These are phyloP conservation scores for Xylariaceae sp. DNA, from an alignment of 2,329 filamentous ascomycete genomes.

Conservation along the genomic window DNA sequence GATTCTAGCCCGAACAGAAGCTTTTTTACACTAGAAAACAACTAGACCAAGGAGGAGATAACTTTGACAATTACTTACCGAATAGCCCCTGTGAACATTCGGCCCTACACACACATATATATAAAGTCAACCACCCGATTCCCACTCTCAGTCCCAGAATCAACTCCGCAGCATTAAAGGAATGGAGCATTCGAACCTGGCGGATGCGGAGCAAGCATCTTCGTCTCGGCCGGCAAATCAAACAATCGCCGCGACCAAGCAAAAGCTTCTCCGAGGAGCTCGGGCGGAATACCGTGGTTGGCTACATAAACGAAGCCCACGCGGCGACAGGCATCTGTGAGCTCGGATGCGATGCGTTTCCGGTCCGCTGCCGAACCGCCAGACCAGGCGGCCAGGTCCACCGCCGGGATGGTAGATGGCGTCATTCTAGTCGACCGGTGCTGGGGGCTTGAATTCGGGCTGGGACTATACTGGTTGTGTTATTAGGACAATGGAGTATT, in stretches of 20 bases:
- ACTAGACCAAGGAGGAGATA: no score
- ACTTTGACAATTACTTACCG: no score
- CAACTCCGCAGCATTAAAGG: neutral
- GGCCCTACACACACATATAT: slow-evolving; percentile 48
- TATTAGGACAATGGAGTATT: no score
- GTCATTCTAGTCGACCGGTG: neutral
- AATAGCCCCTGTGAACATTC: slow-evolving; percentile 61
- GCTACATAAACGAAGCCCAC: slow-evolving; percentile 41
- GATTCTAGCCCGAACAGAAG: no score
- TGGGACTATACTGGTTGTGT: no score
- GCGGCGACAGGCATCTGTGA: slow-evolving; percentile 41
- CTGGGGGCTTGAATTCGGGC: neutral
- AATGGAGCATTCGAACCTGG: slow-evolving; percentile 30
- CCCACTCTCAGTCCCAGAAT: neutral
- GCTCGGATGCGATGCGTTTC: slow-evolving; percentile 36
- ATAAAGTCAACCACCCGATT: neutral
- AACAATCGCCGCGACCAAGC: slow-evolving; percentile 44
- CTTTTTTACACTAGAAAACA: no score
- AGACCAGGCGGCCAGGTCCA: slow-evolving; percentile 37
- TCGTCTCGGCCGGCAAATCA: slow-evolving; percentile 42
- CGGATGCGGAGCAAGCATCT: slow-evolving; percentile 47
- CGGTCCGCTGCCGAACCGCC: slow-evolving; percentile 31
- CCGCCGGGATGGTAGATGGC: slow-evolving; percentile 32
- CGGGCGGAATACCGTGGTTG: slow-evolving; percentile 43
- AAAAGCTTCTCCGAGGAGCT: slow-evolving; percentile 48